Conservation (phyloP, 441 rosid genomes). For the Sinapis alba region DNA sequence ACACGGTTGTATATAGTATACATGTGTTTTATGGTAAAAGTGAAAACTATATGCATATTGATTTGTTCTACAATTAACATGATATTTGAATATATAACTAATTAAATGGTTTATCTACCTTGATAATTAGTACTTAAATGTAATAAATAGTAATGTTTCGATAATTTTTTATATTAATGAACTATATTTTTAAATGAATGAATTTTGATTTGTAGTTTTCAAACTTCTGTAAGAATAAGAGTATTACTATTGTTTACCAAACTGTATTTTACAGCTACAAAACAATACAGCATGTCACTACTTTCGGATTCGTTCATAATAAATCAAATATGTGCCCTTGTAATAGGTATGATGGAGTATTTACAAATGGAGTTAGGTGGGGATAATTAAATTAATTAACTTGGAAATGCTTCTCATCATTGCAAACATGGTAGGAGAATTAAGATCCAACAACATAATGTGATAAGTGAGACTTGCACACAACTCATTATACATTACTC, state of each 20-base stretch:
- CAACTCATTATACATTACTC: conserved; percentile 33
- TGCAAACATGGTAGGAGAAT: conserved; percentile 21
- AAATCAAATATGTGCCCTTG: not conserved
- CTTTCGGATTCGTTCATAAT: not conserved
- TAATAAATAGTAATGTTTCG: no score
- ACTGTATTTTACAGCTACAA: not conserved
- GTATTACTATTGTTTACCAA: not conserved
- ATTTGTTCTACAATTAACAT: not conserved
- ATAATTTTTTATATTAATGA: no score
- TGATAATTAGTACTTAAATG: not conserved
- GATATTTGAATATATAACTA: not conserved
- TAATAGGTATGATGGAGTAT: not conserved
- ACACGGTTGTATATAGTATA: not conserved
- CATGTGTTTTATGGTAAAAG: not conserved
- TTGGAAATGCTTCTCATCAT: conserved; percentile 33
- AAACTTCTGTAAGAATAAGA: not conserved
- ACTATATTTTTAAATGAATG: not conserved
- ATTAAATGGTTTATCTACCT: not conserved
- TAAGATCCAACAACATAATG: conserved; percentile 36
- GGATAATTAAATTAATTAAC: not conserved
- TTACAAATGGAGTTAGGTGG: not conserved
- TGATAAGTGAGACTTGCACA: conserved; percentile 36
- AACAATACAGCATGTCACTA: not conserved
- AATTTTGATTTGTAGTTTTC: not conserved
- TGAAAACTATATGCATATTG: not conserved